A percentile compares a stretch with the other conserved stretches of the same genome.
These are phyloP conservation scores for Lipomyces chichibuensis DNA, from an alignment of 805 yeast species.

Conservation along the genomic window DNA sequence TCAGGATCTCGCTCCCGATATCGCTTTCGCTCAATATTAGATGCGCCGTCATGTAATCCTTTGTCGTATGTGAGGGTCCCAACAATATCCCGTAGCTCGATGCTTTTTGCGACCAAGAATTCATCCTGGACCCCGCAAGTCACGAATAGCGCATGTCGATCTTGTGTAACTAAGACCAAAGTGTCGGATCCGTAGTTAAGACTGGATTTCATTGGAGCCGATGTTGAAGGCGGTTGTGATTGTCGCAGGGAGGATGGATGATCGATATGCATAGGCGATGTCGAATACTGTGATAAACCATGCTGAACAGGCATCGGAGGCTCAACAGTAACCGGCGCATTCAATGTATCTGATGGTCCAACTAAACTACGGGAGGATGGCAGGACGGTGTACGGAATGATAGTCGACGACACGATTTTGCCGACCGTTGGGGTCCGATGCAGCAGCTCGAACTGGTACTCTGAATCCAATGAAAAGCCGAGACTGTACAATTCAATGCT, in stretches of 20 bases:
- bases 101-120: constrained; percentile 15
- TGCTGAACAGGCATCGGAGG: not conserved
- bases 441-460: constrained; percentile 11
- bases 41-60: not conserved
- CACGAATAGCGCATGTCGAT: constrained; percentile 21
- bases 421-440: constrained; percentile 12
- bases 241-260: not conserved
- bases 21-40: not conserved
- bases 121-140: constrained; percentile 10
- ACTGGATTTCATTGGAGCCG: not conserved
- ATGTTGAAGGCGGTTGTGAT: not conserved
- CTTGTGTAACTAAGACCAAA: constrained; percentile 17
- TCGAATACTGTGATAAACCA: not conserved
- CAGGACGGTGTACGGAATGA: constrained; percentile 15
- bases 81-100: constrained; percentile 8
- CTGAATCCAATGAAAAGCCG: not conserved
- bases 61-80: constrained; percentile 9
- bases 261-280: not conserved
- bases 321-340: not conserved
- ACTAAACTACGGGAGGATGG: not conserved
- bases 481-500: constrained; percentile 24
- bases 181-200: constrained; percentile 15
- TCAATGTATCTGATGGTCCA: not conserved
- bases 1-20: not conserved
- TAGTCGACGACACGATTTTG: constrained; percentile 14